Evolutionary conservation across 192 early-diverging fungal genomes (phyloP).

Genomic region (Geranomyces variabilis): DNA sequence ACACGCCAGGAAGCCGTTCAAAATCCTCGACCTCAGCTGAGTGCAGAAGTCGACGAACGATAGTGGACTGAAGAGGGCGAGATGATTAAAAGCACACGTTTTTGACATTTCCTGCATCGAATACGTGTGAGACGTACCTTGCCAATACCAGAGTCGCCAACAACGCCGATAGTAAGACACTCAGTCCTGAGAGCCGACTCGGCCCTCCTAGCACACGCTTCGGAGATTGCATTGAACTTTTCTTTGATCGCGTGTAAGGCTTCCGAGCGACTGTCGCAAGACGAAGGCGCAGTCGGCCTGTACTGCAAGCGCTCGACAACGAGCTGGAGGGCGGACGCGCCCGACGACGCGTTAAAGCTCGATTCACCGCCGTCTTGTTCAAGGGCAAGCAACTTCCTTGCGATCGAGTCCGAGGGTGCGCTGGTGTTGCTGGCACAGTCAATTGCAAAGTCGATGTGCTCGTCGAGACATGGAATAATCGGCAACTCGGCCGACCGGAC

Average conservation of each 20-base stretch:
- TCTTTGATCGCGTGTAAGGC: neutral
- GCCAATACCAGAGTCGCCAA: constrained; percentile 50
- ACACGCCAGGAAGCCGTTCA: neutral
- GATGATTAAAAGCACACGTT: neutral
- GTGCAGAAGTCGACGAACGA: constrained; percentile 35
- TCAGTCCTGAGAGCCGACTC: neutral
- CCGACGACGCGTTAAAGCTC: neutral
- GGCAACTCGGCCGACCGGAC: neutral
- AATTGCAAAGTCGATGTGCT: neutral
- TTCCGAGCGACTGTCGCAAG: too few species aligned
- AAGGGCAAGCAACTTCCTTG: too few species aligned
- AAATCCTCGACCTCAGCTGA: constrained; percentile 25
- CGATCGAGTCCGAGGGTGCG: too few species aligned
- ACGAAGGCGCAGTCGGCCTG: neutral
- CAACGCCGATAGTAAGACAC: constrained; percentile 37
- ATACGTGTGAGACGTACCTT: constrained; percentile 37
- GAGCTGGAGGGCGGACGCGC: neutral
- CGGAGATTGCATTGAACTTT: neutral
- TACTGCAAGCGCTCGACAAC: neutral
- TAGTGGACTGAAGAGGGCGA: constrained; percentile 28
- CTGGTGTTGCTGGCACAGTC: neutral
- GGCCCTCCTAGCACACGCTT: neutral
- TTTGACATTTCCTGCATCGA: neutral
- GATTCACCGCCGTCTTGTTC: neutral
- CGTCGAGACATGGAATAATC: neutral